Base-by-base conservation (phyloP, 2,329 filamentous ascomycete genomes). In the Nakataea oryzae region DNA sequence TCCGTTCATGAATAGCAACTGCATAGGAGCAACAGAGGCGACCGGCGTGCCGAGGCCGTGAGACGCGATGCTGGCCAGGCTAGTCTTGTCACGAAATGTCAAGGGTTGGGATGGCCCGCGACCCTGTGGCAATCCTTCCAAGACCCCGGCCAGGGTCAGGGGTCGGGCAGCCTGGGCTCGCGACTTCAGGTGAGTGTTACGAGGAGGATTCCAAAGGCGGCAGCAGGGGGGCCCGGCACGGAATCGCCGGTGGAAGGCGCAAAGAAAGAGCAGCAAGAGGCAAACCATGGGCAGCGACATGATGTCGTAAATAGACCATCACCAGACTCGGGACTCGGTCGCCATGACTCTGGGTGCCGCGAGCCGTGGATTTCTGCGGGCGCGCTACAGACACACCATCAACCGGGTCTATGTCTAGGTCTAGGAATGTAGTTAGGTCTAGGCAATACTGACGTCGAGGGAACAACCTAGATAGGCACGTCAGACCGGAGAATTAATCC, bases 1-100 rank as follows among this genome's bases (percentile, higher is more conserved):
- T 73, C 73, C 14, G 65, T 81, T 47, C 64, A 54, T 60, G 32
- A 27, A 60, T 54, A 28, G 24, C n/a, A 30, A 28, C 14, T 3
- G 21, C 32, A 47, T 34, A 24, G 26, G 32, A 29, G 13, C 11
- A 17, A n/a, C 3, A 3, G 3, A 26, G 27, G 54, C 54, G 28
- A 12, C 28, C 24, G 54, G 13, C 12, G 54, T 27, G 26, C 54
- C 13, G 21, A 24, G 54, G 14, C 12, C 14, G 2, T 27, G 54
- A 21, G 13, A n/a, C n/a, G n/a, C n/a, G n/a, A n/a, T n/a, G n/a
- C n/a, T 56, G 6, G 54, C n/a, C 7, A n/a, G 24, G 24, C 54
- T 21, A 56, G 54, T n/a, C 41, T 8, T n/a, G 21, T n/a, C 41
- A 50, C 28, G 34, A 59, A 24, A 28, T 28, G 24, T 59, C 30